Percentiles rank a stretch among this genome's conserved stretches.
Evolutionary conservation across 192 early-diverging fungal species (phyloP).

Genomic region (Coemansia sp.): DNA sequence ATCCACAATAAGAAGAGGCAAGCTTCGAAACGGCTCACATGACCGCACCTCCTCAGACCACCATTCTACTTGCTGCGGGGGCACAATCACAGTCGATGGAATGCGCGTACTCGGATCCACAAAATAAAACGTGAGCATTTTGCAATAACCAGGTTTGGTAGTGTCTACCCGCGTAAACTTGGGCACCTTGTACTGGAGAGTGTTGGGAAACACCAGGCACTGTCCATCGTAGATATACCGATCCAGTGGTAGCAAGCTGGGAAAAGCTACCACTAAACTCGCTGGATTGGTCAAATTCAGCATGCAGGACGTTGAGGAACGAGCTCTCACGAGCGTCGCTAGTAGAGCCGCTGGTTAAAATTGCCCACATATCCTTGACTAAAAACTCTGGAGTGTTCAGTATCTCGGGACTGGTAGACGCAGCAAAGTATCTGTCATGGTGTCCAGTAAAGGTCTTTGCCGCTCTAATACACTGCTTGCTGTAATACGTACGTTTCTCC

Average conservation of each 20-base stretch:
- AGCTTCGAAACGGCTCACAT: constrained; percentile 3
- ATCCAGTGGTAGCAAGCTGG: too few species aligned
- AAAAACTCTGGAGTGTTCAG: too few species aligned
- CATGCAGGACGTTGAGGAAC: too few species aligned
- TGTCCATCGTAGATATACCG: constrained; percentile 53
- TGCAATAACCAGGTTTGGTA: constrained; percentile 59
- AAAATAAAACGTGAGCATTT: constrained; percentile 66
- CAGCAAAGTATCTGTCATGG: constrained; percentile 10
- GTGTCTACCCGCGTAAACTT: constrained; percentile 55
- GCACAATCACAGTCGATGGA: constrained; percentile 56
- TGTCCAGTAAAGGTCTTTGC: not conserved
- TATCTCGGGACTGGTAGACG: too few species aligned
- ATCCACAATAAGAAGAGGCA: constrained; percentile 10
- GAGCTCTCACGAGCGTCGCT: too few species aligned
- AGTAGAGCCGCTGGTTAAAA: too few species aligned
- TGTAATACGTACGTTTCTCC: not conserved
- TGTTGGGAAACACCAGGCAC: constrained; percentile 65
- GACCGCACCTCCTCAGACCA: not conserved
- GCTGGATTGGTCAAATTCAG: too few species aligned
- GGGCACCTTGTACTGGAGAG: constrained; percentile 60
- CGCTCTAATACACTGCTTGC: not conserved
- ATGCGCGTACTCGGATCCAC: constrained; percentile 56
- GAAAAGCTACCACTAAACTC: too few species aligned
- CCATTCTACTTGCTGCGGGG: constrained; percentile 60
- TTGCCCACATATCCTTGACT: too few species aligned